Evolutionary conservation across 495 filamentous ascomycete species (phyloP).

Genomic region (Neurospora sp.): DNA sequence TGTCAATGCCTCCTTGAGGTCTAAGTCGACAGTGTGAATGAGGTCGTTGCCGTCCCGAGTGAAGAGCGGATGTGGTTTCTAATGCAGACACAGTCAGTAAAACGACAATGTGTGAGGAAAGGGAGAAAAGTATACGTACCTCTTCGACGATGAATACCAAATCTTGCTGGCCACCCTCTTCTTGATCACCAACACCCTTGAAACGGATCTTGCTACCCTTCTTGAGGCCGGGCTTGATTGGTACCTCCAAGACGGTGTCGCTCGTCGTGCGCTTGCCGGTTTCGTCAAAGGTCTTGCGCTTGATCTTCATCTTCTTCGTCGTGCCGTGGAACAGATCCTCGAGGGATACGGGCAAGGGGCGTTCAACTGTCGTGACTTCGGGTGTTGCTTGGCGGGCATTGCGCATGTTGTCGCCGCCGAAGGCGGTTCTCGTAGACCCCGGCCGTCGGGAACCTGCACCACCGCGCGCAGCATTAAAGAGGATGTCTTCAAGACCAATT

Average conservation of each 20-base stretch:
- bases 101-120: background rate
- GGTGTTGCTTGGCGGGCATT: slow-evolving; percentile 48
- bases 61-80: slow-evolving; percentile 80
- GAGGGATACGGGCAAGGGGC: slow-evolving; percentile 66
- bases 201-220: slow-evolving; percentile 97
- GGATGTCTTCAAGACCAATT: slow-evolving; percentile 23
- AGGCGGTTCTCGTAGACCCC: slow-evolving; percentile 24
- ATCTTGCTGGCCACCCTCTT: slow-evolving; percentile 95
- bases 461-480: slow-evolving; percentile 19
- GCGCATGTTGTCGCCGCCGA: slow-evolving; percentile 36
- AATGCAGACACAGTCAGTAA: slow-evolving; percentile 1
- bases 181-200: slow-evolving; percentile 88
- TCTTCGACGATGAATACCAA: slow-evolving; percentile 88
- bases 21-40: slow-evolving; percentile 61
- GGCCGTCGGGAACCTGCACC: slow-evolving; percentile 28
- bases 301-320: slow-evolving; percentile 94
- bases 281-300: slow-evolving; percentile 85
- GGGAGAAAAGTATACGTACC: slow-evolving; percentile 42
- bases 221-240: slow-evolving; percentile 89
- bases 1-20: slow-evolving; percentile 92
- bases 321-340: slow-evolving; percentile 80
- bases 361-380: slow-evolving; percentile 84
- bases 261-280: slow-evolving; percentile 74
- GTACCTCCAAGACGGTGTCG: slow-evolving; percentile 84
- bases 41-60: slow-evolving; percentile 82